A percentile compares a stretch with the other conserved stretches of the same genome.
phyloP scores from a whole-genome alignment of 2,329 filamentous ascomycete genomes.

The Mariannaea sp. region DNA sequence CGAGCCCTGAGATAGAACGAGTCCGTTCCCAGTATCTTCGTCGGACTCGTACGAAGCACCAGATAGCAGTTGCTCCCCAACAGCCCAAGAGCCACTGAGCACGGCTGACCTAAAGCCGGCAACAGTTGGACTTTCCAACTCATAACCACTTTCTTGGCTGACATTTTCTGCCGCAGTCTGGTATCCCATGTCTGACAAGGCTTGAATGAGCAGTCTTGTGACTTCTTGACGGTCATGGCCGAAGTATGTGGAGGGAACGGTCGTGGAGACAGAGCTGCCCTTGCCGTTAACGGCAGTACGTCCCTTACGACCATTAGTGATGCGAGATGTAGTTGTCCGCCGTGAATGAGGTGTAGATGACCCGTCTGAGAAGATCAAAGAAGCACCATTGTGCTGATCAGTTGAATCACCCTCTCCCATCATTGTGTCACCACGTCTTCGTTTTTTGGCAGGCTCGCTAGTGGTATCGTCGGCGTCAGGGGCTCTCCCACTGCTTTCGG shows the following conservation, averaged over 20 bases:
- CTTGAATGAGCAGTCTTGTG: conserved; percentile 89
- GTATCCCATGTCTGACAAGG: conserved; percentile 87
- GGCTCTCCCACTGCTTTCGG: conserved; percentile 24
- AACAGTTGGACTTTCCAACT: conserved; percentile 84
- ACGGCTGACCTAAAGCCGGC: conserved; percentile 85
- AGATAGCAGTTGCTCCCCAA: conserved; percentile 82
- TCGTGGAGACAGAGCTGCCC: conserved; percentile 16
- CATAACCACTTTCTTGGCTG: conserved; percentile 80
- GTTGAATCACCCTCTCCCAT: conserved; percentile 60
- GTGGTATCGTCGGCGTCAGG: conserved; percentile 25
- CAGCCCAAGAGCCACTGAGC: conserved; percentile 77
- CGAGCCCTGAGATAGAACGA: conserved; percentile 76
- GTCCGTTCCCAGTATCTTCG: conserved; percentile 56
- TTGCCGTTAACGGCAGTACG: conserved; percentile 58
- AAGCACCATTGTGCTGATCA: conserved; percentile 61
- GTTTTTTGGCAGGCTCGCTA: conserved; percentile 43
- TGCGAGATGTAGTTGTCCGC: conserved; percentile 29
- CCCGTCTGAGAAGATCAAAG: conserved; percentile 46
- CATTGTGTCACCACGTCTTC: conserved; percentile 68
- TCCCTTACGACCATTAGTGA: conserved; percentile 55
- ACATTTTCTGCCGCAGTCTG: conserved; percentile 74
- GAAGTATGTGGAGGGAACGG: conserved; percentile 60
- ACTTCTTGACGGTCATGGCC: conserved; percentile 93
- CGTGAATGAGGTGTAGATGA: conserved; percentile 44
- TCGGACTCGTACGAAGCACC: conserved; percentile 51